These are phyloP conservation scores for Neoscytalidium dimidiatum DNA, from an alignment of 2,329 filamentous ascomycete species.

Conservation along the genomic window DNA sequence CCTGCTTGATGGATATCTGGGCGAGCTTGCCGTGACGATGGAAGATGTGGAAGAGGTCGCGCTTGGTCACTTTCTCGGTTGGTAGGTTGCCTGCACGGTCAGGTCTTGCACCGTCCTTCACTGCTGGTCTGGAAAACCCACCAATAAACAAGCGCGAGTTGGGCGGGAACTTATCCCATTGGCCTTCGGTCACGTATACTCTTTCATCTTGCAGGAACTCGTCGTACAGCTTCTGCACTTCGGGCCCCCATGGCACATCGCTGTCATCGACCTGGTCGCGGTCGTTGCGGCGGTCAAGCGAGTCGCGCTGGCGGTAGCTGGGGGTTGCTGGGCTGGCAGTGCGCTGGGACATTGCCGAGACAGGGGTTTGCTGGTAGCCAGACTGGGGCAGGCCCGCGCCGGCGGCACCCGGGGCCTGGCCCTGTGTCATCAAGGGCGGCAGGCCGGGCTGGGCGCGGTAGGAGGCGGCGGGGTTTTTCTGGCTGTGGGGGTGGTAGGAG, in stretches of 20 bases:
- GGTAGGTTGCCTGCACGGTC: constrained; percentile 74
- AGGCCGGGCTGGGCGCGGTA: constrained; percentile 31
- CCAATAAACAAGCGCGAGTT: constrained; percentile 81
- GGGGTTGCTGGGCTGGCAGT: constrained; percentile 33
- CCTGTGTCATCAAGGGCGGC: constrained; percentile 29
- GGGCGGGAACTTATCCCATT: constrained; percentile 79
- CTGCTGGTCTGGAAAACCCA: constrained; percentile 43
- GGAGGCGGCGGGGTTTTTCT: constrained; percentile 34
- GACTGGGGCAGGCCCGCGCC: constrained; percentile 7
- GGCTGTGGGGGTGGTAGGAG: constrained; percentile 52
- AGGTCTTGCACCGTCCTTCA: constrained; percentile 3
- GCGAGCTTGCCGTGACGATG: constrained; percentile 81
- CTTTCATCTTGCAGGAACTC: constrained; percentile 72
- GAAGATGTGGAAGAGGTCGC: constrained; percentile 91
- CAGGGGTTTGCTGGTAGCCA: constrained; percentile 21
- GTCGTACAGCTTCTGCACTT: constrained; percentile 69
- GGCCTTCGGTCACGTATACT: constrained; percentile 73
- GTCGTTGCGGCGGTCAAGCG: constrained; percentile 27
- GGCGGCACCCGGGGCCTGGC: constrained; percentile 19
- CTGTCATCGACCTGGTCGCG: constrained; percentile 43
- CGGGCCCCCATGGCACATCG: constrained; percentile 54
- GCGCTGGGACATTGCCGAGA: constrained; percentile 25
- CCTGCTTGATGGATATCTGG: constrained; percentile 94
- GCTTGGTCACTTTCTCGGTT: constrained; percentile 89
- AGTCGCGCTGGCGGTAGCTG: constrained; percentile 32